These are phyloP conservation scores for Candida hispaniensis DNA, from an alignment of 805 yeast genomes.

Conservation along the genomic window DNA sequence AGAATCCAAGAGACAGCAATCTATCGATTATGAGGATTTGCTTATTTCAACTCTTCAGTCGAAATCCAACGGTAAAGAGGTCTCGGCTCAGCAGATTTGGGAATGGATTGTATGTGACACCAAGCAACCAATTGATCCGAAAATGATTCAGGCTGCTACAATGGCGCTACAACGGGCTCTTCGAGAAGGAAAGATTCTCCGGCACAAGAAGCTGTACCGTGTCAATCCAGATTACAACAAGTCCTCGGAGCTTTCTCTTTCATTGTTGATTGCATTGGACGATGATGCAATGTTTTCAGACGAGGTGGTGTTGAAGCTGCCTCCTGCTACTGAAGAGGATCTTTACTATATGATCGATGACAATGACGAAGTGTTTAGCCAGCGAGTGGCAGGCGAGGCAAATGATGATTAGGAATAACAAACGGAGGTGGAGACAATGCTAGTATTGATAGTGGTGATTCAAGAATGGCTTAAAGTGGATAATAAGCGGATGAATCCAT, in stretches of 20 bases:
- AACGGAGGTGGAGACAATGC: no score
- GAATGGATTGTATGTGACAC: slow-evolving; percentile 25
- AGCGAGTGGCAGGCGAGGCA: slow-evolving; percentile 23
- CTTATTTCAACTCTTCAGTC: slow-evolving; percentile 28
- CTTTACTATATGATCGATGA: slow-evolving; percentile 28
- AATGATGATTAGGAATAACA: no score
- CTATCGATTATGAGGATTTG: slow-evolving; percentile 26
- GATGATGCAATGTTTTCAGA: slow-evolving; percentile 30
- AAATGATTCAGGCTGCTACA: slow-evolving; percentile 29
- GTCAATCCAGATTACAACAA: slow-evolving; percentile 28
- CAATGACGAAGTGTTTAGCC: slow-evolving; percentile 31
- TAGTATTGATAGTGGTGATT: no score
- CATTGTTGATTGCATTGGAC: slow-evolving; percentile 28
- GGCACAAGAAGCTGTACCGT: slow-evolving; percentile 25
- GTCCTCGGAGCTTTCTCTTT: slow-evolving; percentile 27
- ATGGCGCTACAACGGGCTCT: slow-evolving; percentile 32
- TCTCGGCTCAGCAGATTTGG: slow-evolving; percentile 23
- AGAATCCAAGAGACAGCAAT: slow-evolving; percentile 16
- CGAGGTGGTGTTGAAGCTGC: slow-evolving; percentile 28
- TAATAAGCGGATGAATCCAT: no score
- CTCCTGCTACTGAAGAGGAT: slow-evolving; percentile 28
- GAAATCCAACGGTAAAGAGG: slow-evolving; percentile 25
- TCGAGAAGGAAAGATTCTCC: slow-evolving; percentile 28
- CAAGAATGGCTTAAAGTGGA: no score
- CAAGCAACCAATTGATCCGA: slow-evolving; percentile 25